A percentile compares a stretch with the other conserved stretches of the same genome.
These are phyloP conservation scores for Alectoria sarmentosa DNA, from an alignment of 495 filamentous ascomycete species.

Conservation along the genomic window DNA sequence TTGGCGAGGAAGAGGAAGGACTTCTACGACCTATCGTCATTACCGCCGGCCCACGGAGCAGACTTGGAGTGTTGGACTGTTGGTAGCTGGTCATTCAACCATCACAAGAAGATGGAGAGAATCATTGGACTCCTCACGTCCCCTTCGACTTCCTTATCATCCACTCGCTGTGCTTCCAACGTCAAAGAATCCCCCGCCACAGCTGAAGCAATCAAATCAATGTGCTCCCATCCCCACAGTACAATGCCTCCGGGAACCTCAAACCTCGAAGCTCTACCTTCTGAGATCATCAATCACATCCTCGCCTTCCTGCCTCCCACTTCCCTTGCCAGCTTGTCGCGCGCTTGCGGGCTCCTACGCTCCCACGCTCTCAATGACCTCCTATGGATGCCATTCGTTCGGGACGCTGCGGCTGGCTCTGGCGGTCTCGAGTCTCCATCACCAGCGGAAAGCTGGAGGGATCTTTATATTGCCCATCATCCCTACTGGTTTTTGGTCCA, in stretches of 20 bases:
- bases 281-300: slow-evolving; percentile 57
- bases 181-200: neutral
- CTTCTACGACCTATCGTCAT: slow-evolving; percentile 15
- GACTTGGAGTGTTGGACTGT: neutral
- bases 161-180: neutral
- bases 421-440: slow-evolving; percentile 37
- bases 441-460: slow-evolving; percentile 54
- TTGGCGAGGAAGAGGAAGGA: slow-evolving; percentile 9
- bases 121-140: slow-evolving; percentile 12
- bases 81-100: slow-evolving; percentile 2
- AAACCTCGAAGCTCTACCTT: slow-evolving; percentile 41
- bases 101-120: slow-evolving; percentile 13
- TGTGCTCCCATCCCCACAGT: neutral
- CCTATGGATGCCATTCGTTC: slow-evolving; percentile 56
- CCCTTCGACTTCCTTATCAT: slow-evolving; percentile 12
- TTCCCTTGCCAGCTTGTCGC: slow-evolving; percentile 49
- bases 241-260: neutral
- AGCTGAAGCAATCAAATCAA: neutral
- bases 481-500: slow-evolving; percentile 78
- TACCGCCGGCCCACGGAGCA: slow-evolving; percentile 9
- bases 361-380: slow-evolving; percentile 47
- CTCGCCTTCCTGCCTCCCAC: slow-evolving; percentile 51
- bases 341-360: slow-evolving; percentile 48
- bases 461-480: slow-evolving; percentile 66
- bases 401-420: slow-evolving; percentile 50